phyloP scores from a whole-genome alignment of 169 alveolate species.

The Plasmodium reichenowi region DNA sequence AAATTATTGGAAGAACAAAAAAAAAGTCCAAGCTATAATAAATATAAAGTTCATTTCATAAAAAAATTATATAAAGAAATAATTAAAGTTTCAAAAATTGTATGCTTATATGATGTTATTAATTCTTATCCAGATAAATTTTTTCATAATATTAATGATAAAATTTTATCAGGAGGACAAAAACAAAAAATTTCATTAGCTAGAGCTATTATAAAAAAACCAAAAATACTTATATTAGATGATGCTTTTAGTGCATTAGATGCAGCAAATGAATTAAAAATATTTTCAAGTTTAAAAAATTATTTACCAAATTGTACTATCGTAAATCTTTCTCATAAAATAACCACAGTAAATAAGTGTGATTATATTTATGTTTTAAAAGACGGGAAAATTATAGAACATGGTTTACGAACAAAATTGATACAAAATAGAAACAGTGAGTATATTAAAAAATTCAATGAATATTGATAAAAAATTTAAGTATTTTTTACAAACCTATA shows the following conservation, averaged over 20 bases:
- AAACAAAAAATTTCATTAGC: constrained; percentile 89
- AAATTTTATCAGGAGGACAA: constrained; percentile 88
- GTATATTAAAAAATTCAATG: constrained; percentile 61
- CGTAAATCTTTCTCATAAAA: constrained; percentile 83
- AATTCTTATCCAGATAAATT: constrained; percentile 53
- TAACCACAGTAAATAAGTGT: constrained; percentile 78
- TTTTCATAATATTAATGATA: constrained; percentile 52
- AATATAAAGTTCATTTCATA: constrained; percentile 60
- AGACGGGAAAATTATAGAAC: constrained; percentile 79
- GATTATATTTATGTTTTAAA: constrained; percentile 77
- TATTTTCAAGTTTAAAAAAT: constrained; percentile 77
- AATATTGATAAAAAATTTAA: neutral
- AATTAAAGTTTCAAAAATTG: constrained; percentile 60
- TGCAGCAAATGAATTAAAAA: constrained; percentile 71
- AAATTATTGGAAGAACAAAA: constrained; percentile 25
- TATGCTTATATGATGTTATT: constrained; percentile 28
- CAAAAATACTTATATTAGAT: constrained; percentile 87
- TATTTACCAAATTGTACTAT: constrained; percentile 70
- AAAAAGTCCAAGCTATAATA: constrained; percentile 42
- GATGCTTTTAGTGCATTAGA: constrained; percentile 94
- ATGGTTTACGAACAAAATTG: constrained; percentile 73
- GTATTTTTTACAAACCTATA: neutral
- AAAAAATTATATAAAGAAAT: constrained; percentile 65
- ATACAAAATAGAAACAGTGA: constrained; percentile 50
- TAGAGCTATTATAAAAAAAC: constrained; percentile 83